A percentile compares a stretch with the other conserved stretches of the same genome.
Conservation (phyloP, 495 filamentous ascomycete species). For the Penicillium odoratum region DNA sequence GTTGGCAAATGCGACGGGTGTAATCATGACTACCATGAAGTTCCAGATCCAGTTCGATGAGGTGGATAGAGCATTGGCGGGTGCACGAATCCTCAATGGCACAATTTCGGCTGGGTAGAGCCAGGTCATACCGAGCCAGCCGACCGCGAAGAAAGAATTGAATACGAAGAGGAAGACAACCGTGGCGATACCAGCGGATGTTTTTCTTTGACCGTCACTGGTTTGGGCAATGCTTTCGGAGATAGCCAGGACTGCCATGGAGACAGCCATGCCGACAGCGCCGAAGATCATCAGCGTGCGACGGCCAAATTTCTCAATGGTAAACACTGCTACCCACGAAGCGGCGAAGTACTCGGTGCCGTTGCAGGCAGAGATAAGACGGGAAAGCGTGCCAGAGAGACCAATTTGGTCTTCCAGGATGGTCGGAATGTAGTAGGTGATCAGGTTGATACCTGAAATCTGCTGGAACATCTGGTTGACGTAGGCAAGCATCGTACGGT, state of each 20-base stretch:
- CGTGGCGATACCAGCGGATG: slow-evolving; percentile 49
- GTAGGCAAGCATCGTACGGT: slow-evolving; percentile 68
- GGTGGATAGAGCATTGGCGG: slow-evolving; percentile 64
- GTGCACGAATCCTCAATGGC: slow-evolving; percentile 64
- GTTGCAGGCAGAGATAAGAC: slow-evolving; percentile 69
- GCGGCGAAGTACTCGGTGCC: slow-evolving; percentile 76
- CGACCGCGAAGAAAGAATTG: slow-evolving; percentile 75
- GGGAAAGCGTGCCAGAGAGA: slow-evolving; percentile 56
- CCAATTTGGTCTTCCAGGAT: slow-evolving; percentile 60
- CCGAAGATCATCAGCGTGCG: slow-evolving; percentile 73
- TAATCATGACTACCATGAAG: slow-evolving; percentile 64
- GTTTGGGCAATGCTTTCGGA: slow-evolving; percentile 32
- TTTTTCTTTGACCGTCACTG: slow-evolving; percentile 25
- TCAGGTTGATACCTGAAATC: slow-evolving; percentile 72
- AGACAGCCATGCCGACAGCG: slow-evolving; percentile 64
- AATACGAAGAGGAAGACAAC: slow-evolving; percentile 70
- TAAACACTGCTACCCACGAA: slow-evolving; percentile 69
- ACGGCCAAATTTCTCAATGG: slow-evolving; percentile 68
- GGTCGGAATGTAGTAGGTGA: slow-evolving; percentile 71
- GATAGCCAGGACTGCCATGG: slow-evolving; percentile 67
- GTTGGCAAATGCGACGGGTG: slow-evolving; percentile 60
- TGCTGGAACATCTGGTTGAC: slow-evolving; percentile 82
- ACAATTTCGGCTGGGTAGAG: slow-evolving; percentile 68
- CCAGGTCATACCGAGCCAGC: slow-evolving; percentile 78
- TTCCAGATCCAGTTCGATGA: slow-evolving; percentile 66